Conservation (phyloP, 139 green algal genomes). For the Zygnema circumcarinatum region DNA sequence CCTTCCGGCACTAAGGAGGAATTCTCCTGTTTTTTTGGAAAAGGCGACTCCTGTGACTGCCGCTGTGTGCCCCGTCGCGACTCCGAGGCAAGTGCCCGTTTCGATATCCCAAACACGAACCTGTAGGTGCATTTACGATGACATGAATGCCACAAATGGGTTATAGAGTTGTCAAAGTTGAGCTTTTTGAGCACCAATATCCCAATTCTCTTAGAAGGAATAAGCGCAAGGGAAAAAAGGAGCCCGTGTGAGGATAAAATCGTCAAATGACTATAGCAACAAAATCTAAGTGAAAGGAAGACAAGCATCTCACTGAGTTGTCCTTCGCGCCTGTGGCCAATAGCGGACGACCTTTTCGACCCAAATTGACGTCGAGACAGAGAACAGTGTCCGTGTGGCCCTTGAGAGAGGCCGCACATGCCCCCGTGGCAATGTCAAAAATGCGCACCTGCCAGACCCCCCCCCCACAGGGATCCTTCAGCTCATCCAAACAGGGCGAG, state of each 20-base stretch:
- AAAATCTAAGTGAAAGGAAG: conserved; percentile 7
- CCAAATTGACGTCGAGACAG: conserved; percentile 61
- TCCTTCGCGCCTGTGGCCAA: too few species aligned
- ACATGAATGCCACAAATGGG: too few species aligned
- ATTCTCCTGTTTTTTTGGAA: conserved; percentile 37
- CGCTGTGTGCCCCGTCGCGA: conserved; percentile 81
- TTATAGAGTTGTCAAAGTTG: neutral
- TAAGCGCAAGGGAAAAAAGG: neutral
- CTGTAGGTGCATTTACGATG: neutral
- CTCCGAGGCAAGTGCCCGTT: conserved; percentile 65
- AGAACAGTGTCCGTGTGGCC: conserved; percentile 76
- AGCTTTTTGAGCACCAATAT: neutral
- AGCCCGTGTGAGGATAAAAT: conserved; percentile 12
- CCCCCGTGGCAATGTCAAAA: conserved; percentile 68
- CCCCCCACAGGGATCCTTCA: neutral
- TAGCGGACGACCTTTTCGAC: neutral
- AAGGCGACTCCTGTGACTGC: conserved; percentile 85
- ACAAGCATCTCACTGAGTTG: too few species aligned
- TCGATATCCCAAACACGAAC: conserved; percentile 64
- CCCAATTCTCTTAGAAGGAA: neutral
- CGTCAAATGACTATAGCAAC: neutral
- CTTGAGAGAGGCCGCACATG: conserved; percentile 50
- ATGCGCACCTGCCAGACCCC: conserved; percentile 70
- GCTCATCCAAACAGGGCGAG: neutral
- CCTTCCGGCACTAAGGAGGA: conserved; percentile 74